phyloP scores from a whole-genome alignment of 2,329 filamentous ascomycete species.

The Xylaria sp. region DNA sequence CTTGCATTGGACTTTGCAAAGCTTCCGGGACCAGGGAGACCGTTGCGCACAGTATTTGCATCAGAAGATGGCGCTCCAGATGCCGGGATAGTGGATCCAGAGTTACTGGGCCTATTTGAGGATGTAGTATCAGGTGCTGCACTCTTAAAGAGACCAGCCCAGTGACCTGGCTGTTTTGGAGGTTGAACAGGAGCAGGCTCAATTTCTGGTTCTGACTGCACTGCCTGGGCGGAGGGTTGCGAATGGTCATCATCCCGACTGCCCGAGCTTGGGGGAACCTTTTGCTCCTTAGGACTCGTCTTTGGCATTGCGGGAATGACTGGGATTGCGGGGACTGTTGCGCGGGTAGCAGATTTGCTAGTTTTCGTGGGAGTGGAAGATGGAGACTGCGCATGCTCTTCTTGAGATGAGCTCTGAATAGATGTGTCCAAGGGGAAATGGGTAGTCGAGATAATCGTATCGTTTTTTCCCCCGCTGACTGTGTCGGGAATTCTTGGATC shows the following conservation, averaged over 20 bases:
- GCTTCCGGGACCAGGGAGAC: slow-evolving; percentile 43
- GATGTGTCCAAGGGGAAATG: slow-evolving; percentile 33
- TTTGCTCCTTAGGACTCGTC: slow-evolving; percentile 48
- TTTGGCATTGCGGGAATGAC: slow-evolving; percentile 61
- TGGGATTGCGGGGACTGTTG: slow-evolving; percentile 56
- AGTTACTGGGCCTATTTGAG: slow-evolving; percentile 43
- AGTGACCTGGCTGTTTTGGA: slow-evolving; percentile 53
- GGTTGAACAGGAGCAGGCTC: slow-evolving; percentile 46
- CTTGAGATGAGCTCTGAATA: slow-evolving; percentile 48
- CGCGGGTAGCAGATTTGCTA: slow-evolving; percentile 48
- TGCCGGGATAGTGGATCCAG: slow-evolving; percentile 38
- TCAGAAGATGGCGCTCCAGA: slow-evolving; percentile 42
- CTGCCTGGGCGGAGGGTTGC: slow-evolving; percentile 27
- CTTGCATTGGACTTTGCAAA: slow-evolving; percentile 57
- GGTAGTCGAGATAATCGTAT: slow-evolving; percentile 26
- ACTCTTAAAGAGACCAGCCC: slow-evolving; percentile 53
- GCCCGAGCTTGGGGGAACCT: slow-evolving; percentile 34
- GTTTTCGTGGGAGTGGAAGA: slow-evolving; percentile 50
- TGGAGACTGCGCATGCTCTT: slow-evolving; percentile 47
- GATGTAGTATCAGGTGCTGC: slow-evolving; percentile 38
- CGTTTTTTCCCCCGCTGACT: slow-evolving; percentile 31
- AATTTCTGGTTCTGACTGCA: slow-evolving; percentile 42
- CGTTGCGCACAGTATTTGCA: slow-evolving; percentile 41
- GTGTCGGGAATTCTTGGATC: slow-evolving; percentile 42
- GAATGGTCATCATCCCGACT: slow-evolving; percentile 32